phyloP scores from a whole-genome alignment of 371 early-diverging fungal species.

The Actinomucor elegans region DNA sequence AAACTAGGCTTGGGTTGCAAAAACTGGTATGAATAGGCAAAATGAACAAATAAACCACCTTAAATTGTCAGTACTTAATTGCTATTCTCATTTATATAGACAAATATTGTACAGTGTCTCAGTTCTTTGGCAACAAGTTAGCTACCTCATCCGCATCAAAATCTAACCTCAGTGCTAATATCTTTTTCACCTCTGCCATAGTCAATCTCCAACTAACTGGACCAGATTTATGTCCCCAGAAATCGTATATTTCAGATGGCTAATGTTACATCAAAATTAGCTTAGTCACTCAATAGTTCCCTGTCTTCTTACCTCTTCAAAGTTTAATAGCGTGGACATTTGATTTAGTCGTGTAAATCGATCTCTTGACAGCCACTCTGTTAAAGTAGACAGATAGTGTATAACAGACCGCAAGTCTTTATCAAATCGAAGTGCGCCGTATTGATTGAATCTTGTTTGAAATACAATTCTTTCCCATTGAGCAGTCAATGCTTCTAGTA shows the following conservation, averaged over 20 bases:
- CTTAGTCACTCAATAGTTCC: neutral
- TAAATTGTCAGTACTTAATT: no score
- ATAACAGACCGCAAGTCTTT: constrained; percentile 82
- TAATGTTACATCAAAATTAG: constrained; percentile 14
- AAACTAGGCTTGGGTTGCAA: no score
- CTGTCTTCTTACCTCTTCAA: constrained; percentile 59
- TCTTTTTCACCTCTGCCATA: constrained; percentile 61
- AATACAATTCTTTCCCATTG: constrained; percentile 90
- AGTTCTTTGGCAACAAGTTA: constrained; percentile 16
- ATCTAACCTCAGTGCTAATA: constrained; percentile 44
- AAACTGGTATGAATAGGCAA: no score
- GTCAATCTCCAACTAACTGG: constrained; percentile 67
- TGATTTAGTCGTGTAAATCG: constrained; percentile 79
- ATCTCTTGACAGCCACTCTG: constrained; percentile 70
- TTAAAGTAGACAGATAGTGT: constrained; percentile 65
- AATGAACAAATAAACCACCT: no score
- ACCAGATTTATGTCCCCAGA: constrained; percentile 68
- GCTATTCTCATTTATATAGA: no score
- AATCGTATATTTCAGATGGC: constrained; percentile 69
- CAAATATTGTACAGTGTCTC: no score
- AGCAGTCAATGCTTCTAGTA: constrained; percentile 64
- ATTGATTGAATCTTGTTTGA: constrained; percentile 83
- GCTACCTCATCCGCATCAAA: constrained; percentile 28
- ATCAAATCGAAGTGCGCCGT: constrained; percentile 85
- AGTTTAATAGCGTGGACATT: constrained; percentile 76